Percentiles rank a stretch among this genome's conserved stretches.
phyloP scores from a whole-genome alignment of 2,329 filamentous ascomycete species.

The Nemania diffusa region DNA sequence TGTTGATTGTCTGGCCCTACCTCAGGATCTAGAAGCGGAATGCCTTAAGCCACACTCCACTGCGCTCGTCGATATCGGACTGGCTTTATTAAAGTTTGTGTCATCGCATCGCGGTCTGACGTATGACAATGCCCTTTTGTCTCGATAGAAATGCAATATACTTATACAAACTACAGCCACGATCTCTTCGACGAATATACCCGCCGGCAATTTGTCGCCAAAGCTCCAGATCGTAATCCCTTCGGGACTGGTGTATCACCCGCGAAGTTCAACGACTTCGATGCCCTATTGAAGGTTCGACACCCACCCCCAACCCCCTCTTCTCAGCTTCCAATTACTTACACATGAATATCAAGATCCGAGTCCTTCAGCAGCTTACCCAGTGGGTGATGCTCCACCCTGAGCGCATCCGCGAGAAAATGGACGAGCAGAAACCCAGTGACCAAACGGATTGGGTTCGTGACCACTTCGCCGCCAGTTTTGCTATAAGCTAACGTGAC shows the following conservation, averaged over 20 bases:
- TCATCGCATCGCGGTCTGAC: slow-evolving; percentile 93
- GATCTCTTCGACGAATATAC: slow-evolving; percentile 95
- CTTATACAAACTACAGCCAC: slow-evolving; percentile 62
- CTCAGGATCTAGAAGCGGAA: slow-evolving; percentile 86
- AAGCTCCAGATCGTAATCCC: slow-evolving; percentile 81
- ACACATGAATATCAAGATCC: slow-evolving; percentile 60
- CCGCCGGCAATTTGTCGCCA: slow-evolving; percentile 86
- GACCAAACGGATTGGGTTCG: slow-evolving; percentile 88
- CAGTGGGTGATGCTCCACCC: slow-evolving; percentile 89
- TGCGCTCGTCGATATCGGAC: slow-evolving; percentile 81
- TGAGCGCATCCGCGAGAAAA: slow-evolving; percentile 85
- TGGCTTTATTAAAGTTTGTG: slow-evolving; percentile 89
- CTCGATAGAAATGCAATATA: slow-evolving; percentile 20
- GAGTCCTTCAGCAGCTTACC: slow-evolving; percentile 86
- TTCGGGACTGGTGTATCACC: slow-evolving; percentile 82
- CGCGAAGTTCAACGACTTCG: slow-evolving; percentile 80
- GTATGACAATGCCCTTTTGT: slow-evolving; percentile 64
- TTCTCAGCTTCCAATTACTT: slow-evolving; percentile 8
- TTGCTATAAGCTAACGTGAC: slow-evolving; percentile 44
- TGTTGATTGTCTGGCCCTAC: slow-evolving; percentile 12
- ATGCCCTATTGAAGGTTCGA: slow-evolving; percentile 79
- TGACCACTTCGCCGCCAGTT: slow-evolving; percentile 51
- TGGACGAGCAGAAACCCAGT: slow-evolving; percentile 81
- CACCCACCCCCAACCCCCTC: neutral
- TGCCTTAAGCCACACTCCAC: slow-evolving; percentile 83